Evolutionary conservation across 2,329 filamentous ascomycete genomes (phyloP), one percentile per base, ranked within the genome.

Genomic region (Xylaria hypoxylon): DNA sequence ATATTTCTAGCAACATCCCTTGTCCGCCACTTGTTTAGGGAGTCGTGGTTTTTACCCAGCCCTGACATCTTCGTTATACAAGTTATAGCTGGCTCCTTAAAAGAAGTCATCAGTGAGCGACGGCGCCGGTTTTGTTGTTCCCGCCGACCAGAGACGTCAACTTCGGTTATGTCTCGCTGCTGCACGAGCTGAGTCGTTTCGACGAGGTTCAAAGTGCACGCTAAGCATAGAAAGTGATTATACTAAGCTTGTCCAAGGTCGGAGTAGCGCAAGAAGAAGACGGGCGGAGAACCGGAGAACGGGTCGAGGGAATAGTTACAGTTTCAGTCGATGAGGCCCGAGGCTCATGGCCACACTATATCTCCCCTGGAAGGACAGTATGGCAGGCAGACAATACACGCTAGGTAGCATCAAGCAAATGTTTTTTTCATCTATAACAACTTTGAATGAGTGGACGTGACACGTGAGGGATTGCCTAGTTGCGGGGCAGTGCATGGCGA

Each of bases 361-460:
- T 28, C 40, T 40, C 47, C 55, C 51, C 42, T 62, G 65, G 62
- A 65, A 70, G 69, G 70, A 65, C 67, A 67, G 62, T 26, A 67
- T 51, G 45, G 57, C 53, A 72, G 62, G 58, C 67, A 72, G 59
- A 65, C 68, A 72, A 71, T 73, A 76, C 67, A 75, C 70, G 68
- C 65, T 74, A 75, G 71, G 70, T 74, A 76, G 71, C 73, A 73
- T 72, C 61, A 72, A 69, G 71, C 68, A 70, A 58, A 15, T 38
- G 35, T 55, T 52, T 7, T 62, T 57, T 72, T 71, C 68, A 64
- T 13, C 26, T 40, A 11, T 48, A 42, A 26, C 8, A 22, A 38
- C 2, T 17, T 24, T 50, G 47, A 8, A 6, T 50, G 17, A 50
- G 22, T 17, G 10, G 40, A 55, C 11, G 53, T 62, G 38, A 59